phyloP scores from a whole-genome alignment of 768 basidiomycete genomes.

The Fistulinella prunicolor region DNA sequence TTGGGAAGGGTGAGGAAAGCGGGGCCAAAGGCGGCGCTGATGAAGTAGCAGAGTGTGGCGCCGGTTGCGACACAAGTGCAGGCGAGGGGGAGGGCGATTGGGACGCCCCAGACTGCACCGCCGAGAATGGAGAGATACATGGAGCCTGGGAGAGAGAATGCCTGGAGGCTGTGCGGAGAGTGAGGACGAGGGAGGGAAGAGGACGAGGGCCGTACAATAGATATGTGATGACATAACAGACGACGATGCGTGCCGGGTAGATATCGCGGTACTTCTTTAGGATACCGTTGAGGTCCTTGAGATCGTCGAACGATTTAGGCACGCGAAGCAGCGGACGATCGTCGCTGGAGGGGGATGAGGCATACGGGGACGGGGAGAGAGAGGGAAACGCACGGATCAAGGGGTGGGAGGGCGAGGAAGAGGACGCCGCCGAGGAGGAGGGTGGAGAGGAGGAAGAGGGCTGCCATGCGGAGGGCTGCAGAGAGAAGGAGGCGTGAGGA shows the following conservation, averaged over 20 bases:
- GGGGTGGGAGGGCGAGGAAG: constrained; percentile 75
- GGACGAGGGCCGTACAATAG: constrained; percentile 68
- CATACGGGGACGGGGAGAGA: background rate
- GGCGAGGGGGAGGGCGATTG: constrained; percentile 82
- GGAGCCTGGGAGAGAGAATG: constrained; percentile 93
- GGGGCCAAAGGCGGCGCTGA: constrained; percentile 89
- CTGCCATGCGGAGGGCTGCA: constrained; percentile 81
- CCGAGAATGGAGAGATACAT: constrained; percentile 98
- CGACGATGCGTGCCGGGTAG: constrained; percentile 78
- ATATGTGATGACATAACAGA: constrained; percentile 88
- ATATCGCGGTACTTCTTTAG: constrained; percentile 91
- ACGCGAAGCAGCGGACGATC: constrained; percentile 77
- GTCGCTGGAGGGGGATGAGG: constrained; percentile 44
- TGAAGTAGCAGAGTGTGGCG: constrained; percentile 87
- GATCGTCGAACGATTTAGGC: constrained; percentile 83
- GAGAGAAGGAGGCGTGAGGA: constrained; percentile 64
- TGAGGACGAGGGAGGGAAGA: constrained; percentile 5
- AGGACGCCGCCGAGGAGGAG: constrained; percentile 70
- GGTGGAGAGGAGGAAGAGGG: constrained; percentile 70
- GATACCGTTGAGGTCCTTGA: constrained; percentile 80
- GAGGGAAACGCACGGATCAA: constrained; percentile 62
- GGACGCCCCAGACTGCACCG: constrained; percentile 92
- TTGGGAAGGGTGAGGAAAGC: constrained; percentile 84
- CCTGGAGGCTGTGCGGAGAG: constrained; percentile 71
- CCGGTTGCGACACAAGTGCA: constrained; percentile 91